Evolutionary conservation across 179 eudicot species (phyloP), one percentile per base, ranked within the genome.

Genomic region (Actinidia arguta): DNA sequence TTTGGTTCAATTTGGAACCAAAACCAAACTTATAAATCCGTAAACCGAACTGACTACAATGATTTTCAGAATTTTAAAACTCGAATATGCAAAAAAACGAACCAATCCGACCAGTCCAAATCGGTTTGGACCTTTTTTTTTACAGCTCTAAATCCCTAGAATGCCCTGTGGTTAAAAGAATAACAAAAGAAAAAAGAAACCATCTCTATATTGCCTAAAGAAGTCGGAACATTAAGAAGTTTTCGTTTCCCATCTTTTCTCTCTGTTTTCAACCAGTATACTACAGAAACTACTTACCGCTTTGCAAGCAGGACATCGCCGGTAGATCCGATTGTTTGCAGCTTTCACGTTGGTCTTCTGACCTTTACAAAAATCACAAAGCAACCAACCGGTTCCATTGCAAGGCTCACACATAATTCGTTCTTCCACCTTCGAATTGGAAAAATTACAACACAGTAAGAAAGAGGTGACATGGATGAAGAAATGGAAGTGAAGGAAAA

Each of bases 351-450:
- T 94, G 14, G 90, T 92, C 86, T 93, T 95, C 84, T 94, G 88
- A 47, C 98, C 99, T 78, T 91, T 84, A 83, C 99, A 94, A 81
- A 92, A 94, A 86, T 94, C 96, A 89, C 98, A 95, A 80, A 90
- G 81, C 81, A 95, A 80, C 98, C 98, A 95, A 81, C 98, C 98
- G 73, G 79, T 85, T 24, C 94, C 98, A 59, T 72, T 83, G 85
- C 98, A 95, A 27, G 92, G 90, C 77, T 94, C 94, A 86, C 99
- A 95, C 80, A 86, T 73, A 42, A 93, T 92, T 77, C 91, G 93
- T 39, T 79, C 85, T 56, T 86, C 87, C 42, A 83, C 86, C 92
- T 87, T 84, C 73, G 44, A 59, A 81, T 59, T 42, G 58, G 76
- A 56, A 64, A 4, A 11, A 50, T 66, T 42, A 36, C 58, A 16